A percentile compares a stretch with the other conserved stretches of the same genome.
Conservation (phyloP, 2,329 filamentous ascomycete species). For the Amauroascus niger region DNA sequence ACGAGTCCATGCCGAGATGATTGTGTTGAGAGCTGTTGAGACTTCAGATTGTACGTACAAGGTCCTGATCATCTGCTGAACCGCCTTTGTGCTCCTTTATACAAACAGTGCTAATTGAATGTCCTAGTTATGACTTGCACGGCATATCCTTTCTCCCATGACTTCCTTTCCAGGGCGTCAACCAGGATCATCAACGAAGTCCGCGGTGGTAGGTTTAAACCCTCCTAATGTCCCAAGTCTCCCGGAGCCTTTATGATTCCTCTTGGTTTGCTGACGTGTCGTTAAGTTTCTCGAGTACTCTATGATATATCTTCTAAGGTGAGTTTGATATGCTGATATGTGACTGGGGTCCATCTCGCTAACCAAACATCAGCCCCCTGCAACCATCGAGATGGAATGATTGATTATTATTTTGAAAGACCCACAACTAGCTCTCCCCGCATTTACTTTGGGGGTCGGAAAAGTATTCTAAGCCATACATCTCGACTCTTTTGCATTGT, state of each 20-base stretch:
- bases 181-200: slow-evolving; percentile 67
- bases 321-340: neutral
- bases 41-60: slow-evolving; percentile 67
- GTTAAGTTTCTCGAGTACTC: slow-evolving; percentile 52
- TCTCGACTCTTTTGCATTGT: too few relatives aligned
- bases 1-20: slow-evolving; percentile 53
- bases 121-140: neutral
- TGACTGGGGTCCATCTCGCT: neutral
- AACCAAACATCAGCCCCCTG: slow-evolving; percentile 41
- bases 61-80: slow-evolving; percentile 38
- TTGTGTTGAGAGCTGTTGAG: slow-evolving; percentile 52
- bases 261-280: neutral
- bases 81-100: slow-evolving; percentile 36
- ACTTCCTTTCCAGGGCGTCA: slow-evolving; percentile 52
- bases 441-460: too few relatives aligned
- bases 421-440: too few relatives aligned
- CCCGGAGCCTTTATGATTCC: neutral
- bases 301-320: slow-evolving; percentile 28
- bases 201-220: slow-evolving; percentile 40
- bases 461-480: too few relatives aligned
- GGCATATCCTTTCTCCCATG: neutral
- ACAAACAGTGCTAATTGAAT: slow-evolving; percentile 50
- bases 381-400: slow-evolving; percentile 64
- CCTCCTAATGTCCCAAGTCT: neutral
- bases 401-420: too few relatives aligned